phyloP scores from a whole-genome alignment of 768 basidiomycete species.

The Pleurotus djamor region DNA sequence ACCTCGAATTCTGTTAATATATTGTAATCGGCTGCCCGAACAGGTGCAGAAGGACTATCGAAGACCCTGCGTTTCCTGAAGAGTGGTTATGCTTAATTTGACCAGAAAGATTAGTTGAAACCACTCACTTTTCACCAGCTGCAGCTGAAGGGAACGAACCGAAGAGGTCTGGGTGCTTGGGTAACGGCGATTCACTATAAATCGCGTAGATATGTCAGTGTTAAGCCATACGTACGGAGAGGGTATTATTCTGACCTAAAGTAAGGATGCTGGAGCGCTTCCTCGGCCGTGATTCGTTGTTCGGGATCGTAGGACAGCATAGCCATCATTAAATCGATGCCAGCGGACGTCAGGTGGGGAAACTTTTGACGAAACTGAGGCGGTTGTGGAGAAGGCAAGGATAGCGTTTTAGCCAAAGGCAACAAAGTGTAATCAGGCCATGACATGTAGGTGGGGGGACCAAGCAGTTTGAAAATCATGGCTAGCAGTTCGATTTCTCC shows the following conservation, averaged over 20 bases:
- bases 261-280: conserved; percentile 89
- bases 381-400: conserved; percentile 70
- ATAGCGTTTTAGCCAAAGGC: conserved; percentile 80
- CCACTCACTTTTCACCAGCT: conserved; percentile 87
- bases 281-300: conserved; percentile 82
- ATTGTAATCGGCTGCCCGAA: conserved; percentile 67
- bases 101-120: neutral
- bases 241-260: conserved; percentile 59
- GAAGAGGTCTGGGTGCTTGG: conserved; percentile 96
- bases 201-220: conserved; percentile 1
- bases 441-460: conserved; percentile 80
- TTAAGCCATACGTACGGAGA: conserved; percentile 1
- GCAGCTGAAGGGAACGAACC: conserved; percentile 94
- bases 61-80: conserved; percentile 73
- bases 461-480: conserved; percentile 94
- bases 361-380: conserved; percentile 84
- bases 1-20: conserved; percentile 63
- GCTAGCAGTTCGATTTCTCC: conserved; percentile 89
- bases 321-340: conserved; percentile 80
- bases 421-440: conserved; percentile 87
- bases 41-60: conserved; percentile 79
- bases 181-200: conserved; percentile 84
- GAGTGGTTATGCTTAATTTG: conserved; percentile 1
- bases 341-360: conserved; percentile 77
- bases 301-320: conserved; percentile 90